A percentile compares a stretch with the other conserved stretches of the same genome.
Evolutionary conservation across 208 protist species (phyloP).

Genomic region (Leishmania tarentolae): DNA sequence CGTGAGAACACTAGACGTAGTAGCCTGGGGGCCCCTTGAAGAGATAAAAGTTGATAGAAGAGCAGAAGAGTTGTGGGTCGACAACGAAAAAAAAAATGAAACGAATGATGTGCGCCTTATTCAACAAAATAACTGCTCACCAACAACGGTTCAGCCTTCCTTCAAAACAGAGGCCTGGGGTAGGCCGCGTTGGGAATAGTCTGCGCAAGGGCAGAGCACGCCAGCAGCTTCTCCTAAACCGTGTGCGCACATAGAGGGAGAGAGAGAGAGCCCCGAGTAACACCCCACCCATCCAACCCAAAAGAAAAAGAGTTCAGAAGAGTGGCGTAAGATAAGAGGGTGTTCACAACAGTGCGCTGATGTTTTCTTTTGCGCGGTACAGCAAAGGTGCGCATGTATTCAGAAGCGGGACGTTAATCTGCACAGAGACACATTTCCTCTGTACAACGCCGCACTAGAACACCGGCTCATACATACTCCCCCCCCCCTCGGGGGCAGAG

Average conservation of each 20-base stretch:
- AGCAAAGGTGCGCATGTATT: background rate
- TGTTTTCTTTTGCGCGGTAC: too few relatives aligned
- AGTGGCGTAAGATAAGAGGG: background rate
- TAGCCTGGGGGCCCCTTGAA: background rate
- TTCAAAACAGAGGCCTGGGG: background rate
- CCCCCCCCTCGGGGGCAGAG: background rate
- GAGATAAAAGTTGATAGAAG: background rate
- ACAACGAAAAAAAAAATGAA: background rate
- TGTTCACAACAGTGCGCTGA: background rate
- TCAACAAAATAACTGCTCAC: background rate
- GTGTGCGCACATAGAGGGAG: background rate
- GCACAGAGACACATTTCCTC: background rate
- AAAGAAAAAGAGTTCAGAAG: background rate
- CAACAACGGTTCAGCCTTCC: background rate
- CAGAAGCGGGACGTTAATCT: background rate
- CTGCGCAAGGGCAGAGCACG: background rate
- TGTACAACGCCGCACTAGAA: background rate
- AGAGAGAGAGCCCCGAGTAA: background rate
- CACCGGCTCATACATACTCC: background rate
- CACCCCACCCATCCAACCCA: background rate
- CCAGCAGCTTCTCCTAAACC: background rate
- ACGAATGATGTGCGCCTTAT: background rate
- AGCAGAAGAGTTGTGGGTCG: background rate
- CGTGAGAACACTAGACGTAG: background rate
- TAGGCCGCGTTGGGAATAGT: background rate